phyloP scores from a whole-genome alignment of 139 green algal genomes.

The Coelastrella sp. region DNA sequence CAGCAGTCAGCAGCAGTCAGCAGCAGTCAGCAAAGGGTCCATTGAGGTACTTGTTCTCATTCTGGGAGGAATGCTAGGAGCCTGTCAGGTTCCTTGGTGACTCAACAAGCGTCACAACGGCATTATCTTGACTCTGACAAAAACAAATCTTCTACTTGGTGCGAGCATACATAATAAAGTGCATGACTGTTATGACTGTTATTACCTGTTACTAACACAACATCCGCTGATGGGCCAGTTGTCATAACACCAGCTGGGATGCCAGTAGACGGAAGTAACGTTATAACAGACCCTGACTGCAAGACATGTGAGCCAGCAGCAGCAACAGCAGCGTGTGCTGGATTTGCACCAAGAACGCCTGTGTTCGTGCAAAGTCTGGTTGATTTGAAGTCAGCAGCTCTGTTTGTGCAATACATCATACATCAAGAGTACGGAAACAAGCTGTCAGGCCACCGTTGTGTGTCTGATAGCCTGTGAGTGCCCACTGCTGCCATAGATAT shows the following conservation, averaged over 20 bases:
- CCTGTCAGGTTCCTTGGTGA: no score
- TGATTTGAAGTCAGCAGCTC: background rate
- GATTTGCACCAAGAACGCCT: background rate
- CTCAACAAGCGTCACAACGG: no score
- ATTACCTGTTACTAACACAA: slow-evolving; percentile 71
- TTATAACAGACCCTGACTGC: background rate
- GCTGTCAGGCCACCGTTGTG: background rate
- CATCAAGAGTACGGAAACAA: background rate
- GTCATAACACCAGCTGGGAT: background rate
- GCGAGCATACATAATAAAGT: no score
- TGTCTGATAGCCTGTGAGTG: background rate
- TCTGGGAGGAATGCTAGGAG: no score
- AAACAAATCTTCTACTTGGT: no score
- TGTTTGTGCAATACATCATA: background rate
- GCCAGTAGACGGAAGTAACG: slow-evolving; percentile 6
- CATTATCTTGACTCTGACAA: no score
- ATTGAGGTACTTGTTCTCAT: no score
- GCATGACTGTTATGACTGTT: background rate
- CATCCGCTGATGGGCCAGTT: slow-evolving; percentile 17
- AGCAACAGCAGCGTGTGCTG: background rate
- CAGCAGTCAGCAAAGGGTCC: no score
- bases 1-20: background rate
- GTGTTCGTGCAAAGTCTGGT: background rate
- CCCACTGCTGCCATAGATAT: background rate
- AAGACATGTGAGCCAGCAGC: background rate